A percentile compares a stretch with the other conserved stretches of the same genome.
These are phyloP conservation scores for Arthrobotrys conoides DNA, from an alignment of 2,329 filamentous ascomycete species.

Conservation along the genomic window DNA sequence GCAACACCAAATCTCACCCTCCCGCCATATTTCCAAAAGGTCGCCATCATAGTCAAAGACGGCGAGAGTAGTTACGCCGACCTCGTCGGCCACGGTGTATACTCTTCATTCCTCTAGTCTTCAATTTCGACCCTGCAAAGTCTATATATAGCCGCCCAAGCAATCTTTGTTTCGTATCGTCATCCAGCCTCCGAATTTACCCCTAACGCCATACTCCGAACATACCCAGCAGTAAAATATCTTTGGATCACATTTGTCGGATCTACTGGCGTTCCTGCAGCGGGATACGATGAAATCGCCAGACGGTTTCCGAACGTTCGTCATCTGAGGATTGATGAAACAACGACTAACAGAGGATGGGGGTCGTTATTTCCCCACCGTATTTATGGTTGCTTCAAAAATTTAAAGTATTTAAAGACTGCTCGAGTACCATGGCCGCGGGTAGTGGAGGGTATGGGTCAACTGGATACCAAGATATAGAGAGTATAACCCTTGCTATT, in stretches of 20 bases:
- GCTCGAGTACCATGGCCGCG: constrained; percentile 20
- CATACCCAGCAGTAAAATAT: background rate
- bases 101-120: background rate
- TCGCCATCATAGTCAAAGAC: background rate
- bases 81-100: background rate
- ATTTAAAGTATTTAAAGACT: constrained; percentile 4
- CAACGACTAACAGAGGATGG: background rate
- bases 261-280: background rate
- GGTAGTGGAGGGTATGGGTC: background rate
- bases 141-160: constrained; percentile 1
- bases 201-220: background rate
- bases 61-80: background rate
- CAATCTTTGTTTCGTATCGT: background rate
- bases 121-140: background rate
- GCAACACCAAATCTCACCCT: background rate
- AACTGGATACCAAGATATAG: background rate
- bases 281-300: constrained; percentile 12
- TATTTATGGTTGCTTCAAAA: constrained; percentile 8
- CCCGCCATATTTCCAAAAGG: background rate
- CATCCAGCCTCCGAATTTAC: background rate
- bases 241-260: constrained; percentile 4
- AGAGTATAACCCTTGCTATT: background rate
- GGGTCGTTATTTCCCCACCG: background rate
- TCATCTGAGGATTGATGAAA: constrained; percentile 2
- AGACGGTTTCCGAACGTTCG: constrained; percentile 3